Base-by-base conservation (phyloP, 2,329 filamentous ascomycete species). In the Fusarium clavum region DNA sequence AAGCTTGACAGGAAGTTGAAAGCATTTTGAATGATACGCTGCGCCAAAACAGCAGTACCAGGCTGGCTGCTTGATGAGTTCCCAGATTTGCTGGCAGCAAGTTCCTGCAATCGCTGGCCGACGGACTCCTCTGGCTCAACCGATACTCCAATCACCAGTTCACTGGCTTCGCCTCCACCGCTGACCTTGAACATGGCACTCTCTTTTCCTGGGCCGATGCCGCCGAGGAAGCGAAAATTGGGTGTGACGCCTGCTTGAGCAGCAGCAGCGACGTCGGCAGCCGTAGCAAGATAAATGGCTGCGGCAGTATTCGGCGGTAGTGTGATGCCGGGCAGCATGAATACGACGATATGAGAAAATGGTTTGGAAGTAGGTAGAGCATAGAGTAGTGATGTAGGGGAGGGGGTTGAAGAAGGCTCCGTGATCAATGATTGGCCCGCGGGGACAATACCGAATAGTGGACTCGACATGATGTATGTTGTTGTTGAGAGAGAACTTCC, bases 1-100 rank as follows among this genome's bases (percentile, higher is more conserved):
- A 97, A 98, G 75, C 94, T 92, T 6, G 95, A 90, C 61, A 99
- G 84, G 79, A 97, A 98, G 81, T 99, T 98, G 81, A 98, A 99
- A 16, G 95, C 96, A 80, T 98, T 97, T 75, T 93, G 92, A 75
- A 99, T 98, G 74, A 99, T 98, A 69, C 93, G 86, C 81, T 98
- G 94, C 30, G 96, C 96, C 25, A 99, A 85, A 4, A 94, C 83
- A 70, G 93, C 89, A 1, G 94, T 96, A n/a, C 87, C 85, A 3
- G 89, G 84, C 48, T 82, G 81, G 29, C 78, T 75, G 64, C 75
- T 65, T 67, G 77, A 54, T 14, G 66, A 22, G 34, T 38, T 62
- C n/a, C 22, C 46, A 11, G 67, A 49, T 63, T 80, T 81, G 45
- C 45, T 74, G 24, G 76, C 75, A 18, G 76, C 84, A 27, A 93